These are phyloP conservation scores for Trichophyton verrucosum DNA, from an alignment of 2,329 filamentous ascomycete genomes.

Conservation along the genomic window DNA sequence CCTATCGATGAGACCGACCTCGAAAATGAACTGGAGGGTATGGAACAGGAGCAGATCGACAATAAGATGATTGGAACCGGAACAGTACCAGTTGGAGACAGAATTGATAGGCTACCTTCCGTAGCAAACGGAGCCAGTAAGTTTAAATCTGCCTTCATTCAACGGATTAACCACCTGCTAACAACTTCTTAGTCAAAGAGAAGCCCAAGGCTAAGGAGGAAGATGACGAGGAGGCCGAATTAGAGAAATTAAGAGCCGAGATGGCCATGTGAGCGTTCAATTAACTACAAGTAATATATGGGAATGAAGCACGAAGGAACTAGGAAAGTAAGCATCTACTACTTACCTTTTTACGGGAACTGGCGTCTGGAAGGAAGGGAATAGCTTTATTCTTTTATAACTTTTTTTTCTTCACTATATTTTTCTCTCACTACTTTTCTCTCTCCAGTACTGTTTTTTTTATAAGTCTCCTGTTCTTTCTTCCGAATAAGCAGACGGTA, in stretches of 20 bases:
- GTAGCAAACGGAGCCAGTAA: slow-evolving; percentile 64
- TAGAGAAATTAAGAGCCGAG: slow-evolving; percentile 84
- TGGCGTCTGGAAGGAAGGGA: slow-evolving; percentile 63
- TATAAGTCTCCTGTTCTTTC: neutral
- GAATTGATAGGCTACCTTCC: slow-evolving; percentile 60
- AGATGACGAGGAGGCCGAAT: slow-evolving; percentile 91
- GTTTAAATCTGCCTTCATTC: slow-evolving; percentile 25
- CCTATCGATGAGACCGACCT: slow-evolving; percentile 74
- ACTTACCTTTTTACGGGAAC: slow-evolving; percentile 78
- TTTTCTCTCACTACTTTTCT: too few relatives aligned
- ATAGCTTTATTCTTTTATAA: neutral
- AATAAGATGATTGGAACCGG: slow-evolving; percentile 88
- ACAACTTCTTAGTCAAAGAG: slow-evolving; percentile 29
- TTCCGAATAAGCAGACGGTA: neutral
- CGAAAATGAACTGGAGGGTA: slow-evolving; percentile 67
- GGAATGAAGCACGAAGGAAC: neutral
- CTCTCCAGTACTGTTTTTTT: neutral
- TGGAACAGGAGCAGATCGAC: slow-evolving; percentile 89
- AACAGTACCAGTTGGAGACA: slow-evolving; percentile 64
- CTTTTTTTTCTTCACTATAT: neutral
- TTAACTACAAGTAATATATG: neutral
- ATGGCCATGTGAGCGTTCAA: slow-evolving; percentile 68
- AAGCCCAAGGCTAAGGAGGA: slow-evolving; percentile 50
- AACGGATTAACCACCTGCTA: neutral
- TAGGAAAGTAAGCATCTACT: slow-evolving; percentile 37